These are phyloP conservation scores for Lojkania enalia DNA, from an alignment of 2,329 filamentous ascomycete species.

Conservation along the genomic window DNA sequence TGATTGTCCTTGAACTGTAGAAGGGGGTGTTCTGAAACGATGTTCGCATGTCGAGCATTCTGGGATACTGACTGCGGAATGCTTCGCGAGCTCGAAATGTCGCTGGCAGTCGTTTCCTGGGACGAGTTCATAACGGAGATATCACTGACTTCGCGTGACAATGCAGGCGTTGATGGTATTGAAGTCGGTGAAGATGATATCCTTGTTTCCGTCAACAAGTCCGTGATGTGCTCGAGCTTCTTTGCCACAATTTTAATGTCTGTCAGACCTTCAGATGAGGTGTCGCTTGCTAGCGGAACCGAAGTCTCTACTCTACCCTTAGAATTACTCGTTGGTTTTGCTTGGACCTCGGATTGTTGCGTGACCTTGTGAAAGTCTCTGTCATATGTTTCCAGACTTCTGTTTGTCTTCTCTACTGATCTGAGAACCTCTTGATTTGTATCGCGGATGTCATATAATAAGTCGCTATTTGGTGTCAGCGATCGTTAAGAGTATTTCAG, in stretches of 20 bases:
- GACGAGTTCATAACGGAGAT: constrained; percentile 8
- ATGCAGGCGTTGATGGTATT: constrained; percentile 9
- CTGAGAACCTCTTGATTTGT: constrained; percentile 9
- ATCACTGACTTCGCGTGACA: constrained; percentile 9
- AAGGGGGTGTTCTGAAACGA: constrained; percentile 6
- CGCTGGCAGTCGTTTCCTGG: constrained; percentile 7
- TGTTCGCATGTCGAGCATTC: constrained; percentile 4
- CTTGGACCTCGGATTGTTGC: constrained; percentile 7
- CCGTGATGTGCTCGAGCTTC: constrained; percentile 8
- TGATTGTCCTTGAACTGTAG: constrained; percentile 7
- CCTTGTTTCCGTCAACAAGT: constrained; percentile 8
- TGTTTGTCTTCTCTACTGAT: constrained; percentile 6
- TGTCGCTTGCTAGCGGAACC: constrained; percentile 4
- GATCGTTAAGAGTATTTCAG: constrained; percentile 4
- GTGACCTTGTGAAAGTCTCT: constrained; percentile 6
- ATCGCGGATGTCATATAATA: constrained; percentile 9
- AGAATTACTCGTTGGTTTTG: constrained; percentile 4
- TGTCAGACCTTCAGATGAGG: constrained; percentile 9
- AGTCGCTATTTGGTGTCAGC: constrained; percentile 7
- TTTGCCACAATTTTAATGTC: constrained; percentile 6
- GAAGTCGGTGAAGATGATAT: constrained; percentile 6
- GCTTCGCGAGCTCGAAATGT: constrained; percentile 4
- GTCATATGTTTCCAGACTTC: constrained; percentile 7
- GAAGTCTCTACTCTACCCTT: constrained; percentile 6
- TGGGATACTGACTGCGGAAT: constrained; percentile 6